Evolutionary conservation across 2,329 filamentous ascomycete genomes (phyloP).

Genomic region (Aspergillus pseudoviridinutans): DNA sequence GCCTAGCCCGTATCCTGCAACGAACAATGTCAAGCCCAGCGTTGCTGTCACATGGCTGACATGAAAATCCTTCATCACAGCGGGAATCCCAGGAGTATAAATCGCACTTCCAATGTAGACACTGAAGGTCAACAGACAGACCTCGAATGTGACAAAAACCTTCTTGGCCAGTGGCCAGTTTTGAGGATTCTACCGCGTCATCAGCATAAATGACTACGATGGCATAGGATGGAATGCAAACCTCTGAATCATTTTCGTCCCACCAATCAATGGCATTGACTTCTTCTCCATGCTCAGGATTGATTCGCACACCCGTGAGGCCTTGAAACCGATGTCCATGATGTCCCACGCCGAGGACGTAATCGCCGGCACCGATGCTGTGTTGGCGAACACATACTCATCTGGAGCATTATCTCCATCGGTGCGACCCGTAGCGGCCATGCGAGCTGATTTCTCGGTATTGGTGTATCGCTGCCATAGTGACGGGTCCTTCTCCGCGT

Average conservation of each 20-base stretch:
- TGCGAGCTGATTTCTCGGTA: slow-evolving; percentile 47
- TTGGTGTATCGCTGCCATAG: slow-evolving; percentile 50
- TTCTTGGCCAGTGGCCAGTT: slow-evolving; percentile 45
- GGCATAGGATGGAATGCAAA: slow-evolving; percentile 16
- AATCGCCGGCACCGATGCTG: slow-evolving; percentile 4
- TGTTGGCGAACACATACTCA: slow-evolving; percentile 23
- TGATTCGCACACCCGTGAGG: slow-evolving; percentile 41
- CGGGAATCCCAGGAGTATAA: slow-evolving; percentile 43
- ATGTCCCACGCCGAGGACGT: slow-evolving; percentile 14
- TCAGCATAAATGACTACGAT: no score
- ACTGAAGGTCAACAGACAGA: slow-evolving; percentile 47
- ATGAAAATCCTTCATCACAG: slow-evolving; percentile 40
- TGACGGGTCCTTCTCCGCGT: slow-evolving; percentile 47
- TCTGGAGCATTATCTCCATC: slow-evolving; percentile 40
- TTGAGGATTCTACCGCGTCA: slow-evolving; percentile 32
- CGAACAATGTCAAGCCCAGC: slow-evolving; percentile 48
- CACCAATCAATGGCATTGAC: slow-evolving; percentile 51
- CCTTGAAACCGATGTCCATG: slow-evolving; percentile 30
- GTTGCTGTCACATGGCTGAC: slow-evolving; percentile 34
- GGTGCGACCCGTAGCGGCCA: slow-evolving; percentile 33
- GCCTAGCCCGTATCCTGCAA: slow-evolving; percentile 47
- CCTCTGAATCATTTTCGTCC: slow-evolving; percentile 45
- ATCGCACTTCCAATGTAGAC: slow-evolving; percentile 51
- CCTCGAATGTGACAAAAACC: slow-evolving; percentile 43
- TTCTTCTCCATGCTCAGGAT: slow-evolving; percentile 52